Evolutionary conservation across 495 filamentous ascomycete species (phyloP), one percentile per base, ranked within the genome.

Genomic region (Lichina pygmaea): DNA sequence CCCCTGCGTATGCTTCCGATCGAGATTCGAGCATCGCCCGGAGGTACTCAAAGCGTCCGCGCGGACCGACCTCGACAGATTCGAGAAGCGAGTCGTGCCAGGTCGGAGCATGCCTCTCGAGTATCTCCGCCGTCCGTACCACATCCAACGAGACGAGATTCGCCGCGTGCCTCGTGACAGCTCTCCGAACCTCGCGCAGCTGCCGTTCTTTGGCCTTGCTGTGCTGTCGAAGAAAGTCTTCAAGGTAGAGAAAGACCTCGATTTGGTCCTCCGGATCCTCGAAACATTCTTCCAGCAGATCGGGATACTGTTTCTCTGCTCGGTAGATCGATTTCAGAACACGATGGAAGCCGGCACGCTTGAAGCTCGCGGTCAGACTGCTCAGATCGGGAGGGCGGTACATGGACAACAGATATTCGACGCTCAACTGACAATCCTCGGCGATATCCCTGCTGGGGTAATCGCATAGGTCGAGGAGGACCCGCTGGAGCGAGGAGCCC

Each of bases 341-440:
- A n/a, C 86, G 75, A 57, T 80, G 89, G 55, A 94, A 97, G 7
- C 73, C 71, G 6, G 91, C 89, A 50, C 77, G 65, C 46, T 75
- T 70, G 51, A 94, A 81, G 1, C 79, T 58, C 1, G 80, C 75
- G 10, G 95, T 72, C 52, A 94, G 61, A 31, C 63, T 66, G 34
- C 74, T 65, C 15, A 86, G 55, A 51, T 95, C 79, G 10, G 86
- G 74, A 6, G 91, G 89, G 43, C 85, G 82, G 54, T 95, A 95
- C 10, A 86, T 68, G 0, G 91, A 94, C 3, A 97, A 67, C 11
- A 97, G 64, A 59, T 95, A 95, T 57, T 97, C 89, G 2, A 82
- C 77, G 55, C 86, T 94, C 36, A 97, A 66, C 61, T 97, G 85
- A 48, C 86, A 92, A 57, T 95, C 89, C 41, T 93, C 86, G 15